Conservation (phyloP, 352 stramenopile genomes). For the Pythium sp. region DNA sequence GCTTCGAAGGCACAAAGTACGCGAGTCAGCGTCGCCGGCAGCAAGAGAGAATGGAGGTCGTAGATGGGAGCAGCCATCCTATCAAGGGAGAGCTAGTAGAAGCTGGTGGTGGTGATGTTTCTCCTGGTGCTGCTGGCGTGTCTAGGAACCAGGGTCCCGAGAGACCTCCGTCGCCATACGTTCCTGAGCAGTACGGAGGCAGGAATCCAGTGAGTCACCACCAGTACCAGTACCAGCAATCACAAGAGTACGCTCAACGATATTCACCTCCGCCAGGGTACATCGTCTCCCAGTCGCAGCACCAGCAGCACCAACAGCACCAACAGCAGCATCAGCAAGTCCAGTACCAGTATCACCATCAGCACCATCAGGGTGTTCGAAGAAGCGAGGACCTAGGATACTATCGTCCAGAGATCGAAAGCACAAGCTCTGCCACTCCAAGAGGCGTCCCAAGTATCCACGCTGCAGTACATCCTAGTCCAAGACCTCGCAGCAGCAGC, state of each 20-base stretch:
- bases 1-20: constrained; percentile 17
- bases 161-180: background rate
- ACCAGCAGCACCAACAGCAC: too few relatives aligned
- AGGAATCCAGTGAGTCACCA: background rate
- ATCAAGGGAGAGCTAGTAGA: background rate
- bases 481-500: background rate
- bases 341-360: background rate
- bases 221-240: background rate
- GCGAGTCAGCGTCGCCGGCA: background rate
- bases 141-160: background rate
- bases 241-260: background rate
- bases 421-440: background rate
- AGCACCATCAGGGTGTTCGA: background rate
- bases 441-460: background rate
- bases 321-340: background rate
- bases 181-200: constrained; percentile 1
- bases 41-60: background rate
- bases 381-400: background rate
- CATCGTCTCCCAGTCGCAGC: background rate
- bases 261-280: background rate
- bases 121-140: background rate
- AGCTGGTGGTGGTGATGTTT: too few relatives aligned
- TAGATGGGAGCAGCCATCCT: background rate
- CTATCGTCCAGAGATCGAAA: background rate
- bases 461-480: background rate